Evolutionary conservation across 2,329 filamentous ascomycete genomes (phyloP), one percentile per base, ranked within the genome.

Genomic region (Nakataea oryzae): DNA sequence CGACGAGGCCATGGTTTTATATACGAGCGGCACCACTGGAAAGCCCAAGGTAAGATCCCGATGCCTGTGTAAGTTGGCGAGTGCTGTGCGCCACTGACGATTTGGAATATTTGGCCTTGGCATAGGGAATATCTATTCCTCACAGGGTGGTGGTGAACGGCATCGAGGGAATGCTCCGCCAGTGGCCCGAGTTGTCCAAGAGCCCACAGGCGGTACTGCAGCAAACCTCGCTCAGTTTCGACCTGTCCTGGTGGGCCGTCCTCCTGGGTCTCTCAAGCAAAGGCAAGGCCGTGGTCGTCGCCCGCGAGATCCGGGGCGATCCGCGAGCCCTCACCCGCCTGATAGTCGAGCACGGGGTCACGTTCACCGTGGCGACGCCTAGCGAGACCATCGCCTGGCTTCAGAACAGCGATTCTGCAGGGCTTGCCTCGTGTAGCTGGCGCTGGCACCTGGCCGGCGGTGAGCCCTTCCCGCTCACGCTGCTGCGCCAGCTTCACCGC

Each of bases 21-120:
- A 91, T 68, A 92, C 89, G 0, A 88, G 85, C 63, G 83, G 88
- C 9, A 90, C 88, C 0, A 91, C 88, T 0, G 88, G 88, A 1
- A 73, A 84, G 0, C 89, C 89, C 0, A 92, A 92, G 73, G 89
- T 59, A 26, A 8, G 89, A n/a, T n/a, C n/a, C n/a, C n/a, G n/a
- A n/a, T n/a, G n/a, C n/a, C n/a, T n/a, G n/a, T n/a, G 30, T 11
- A 32, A 32, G 30, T 5, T 5, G 11, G 1, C 87, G 91, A 9
- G 67, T 74, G 1, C 28, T 69, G 8, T 64, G 32, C 34, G 62
- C 68, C 62, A n/a, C 47, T 30, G 54, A 61, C 34, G 30, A 65
- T 3, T 32, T 41, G 13, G 17, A 27, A 12, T 70, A 41, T 34
- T 27, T 12, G 60, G 50, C 12, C 30, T 71, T 1, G 34, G 54